Conservation (phyloP, 495 filamentous ascomycete species). For the Penicillium steckii region DNA sequence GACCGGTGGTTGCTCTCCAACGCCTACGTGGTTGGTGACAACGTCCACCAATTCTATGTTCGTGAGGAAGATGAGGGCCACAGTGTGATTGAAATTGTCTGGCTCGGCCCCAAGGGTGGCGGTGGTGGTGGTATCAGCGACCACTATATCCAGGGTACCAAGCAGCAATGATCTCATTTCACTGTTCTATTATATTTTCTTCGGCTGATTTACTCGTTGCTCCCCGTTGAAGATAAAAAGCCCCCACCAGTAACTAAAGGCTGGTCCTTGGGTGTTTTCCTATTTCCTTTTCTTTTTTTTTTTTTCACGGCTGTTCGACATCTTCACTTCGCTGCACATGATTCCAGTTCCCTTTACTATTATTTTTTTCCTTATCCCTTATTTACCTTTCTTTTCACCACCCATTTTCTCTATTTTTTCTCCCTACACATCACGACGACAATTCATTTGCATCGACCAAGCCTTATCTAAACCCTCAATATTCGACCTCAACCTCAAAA, state of each 20-base stretch:
- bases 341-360: slow-evolving; percentile 24
- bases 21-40: slow-evolving; percentile 43
- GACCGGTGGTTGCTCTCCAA: slow-evolving; percentile 47
- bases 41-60: slow-evolving; percentile 49
- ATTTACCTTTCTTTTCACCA: too few relatives aligned
- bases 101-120: slow-evolving; percentile 47
- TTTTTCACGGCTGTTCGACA: slow-evolving; percentile 5
- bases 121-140: slow-evolving; percentile 40
- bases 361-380: too few relatives aligned
- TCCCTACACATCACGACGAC: slow-evolving; percentile 20
- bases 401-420: slow-evolving; percentile 14
- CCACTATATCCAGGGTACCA: slow-evolving; percentile 26
- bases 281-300: slow-evolving; percentile 9
- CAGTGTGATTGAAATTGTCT: slow-evolving; percentile 50
- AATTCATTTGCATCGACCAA: slow-evolving; percentile 21
- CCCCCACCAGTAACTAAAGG: slow-evolving; percentile 18
- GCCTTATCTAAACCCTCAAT: neutral
- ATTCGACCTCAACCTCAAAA: slow-evolving; percentile 2
- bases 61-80: slow-evolving; percentile 47
- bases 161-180: slow-evolving; percentile 23
- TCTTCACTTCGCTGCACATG: slow-evolving; percentile 42
- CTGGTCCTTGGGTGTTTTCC: slow-evolving; percentile 20
- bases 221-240: neutral
- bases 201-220: neutral
- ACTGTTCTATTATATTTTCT: neutral